Conservation (phyloP, 2,329 filamentous ascomycete species). For the Aspergillus amoenus region DNA sequence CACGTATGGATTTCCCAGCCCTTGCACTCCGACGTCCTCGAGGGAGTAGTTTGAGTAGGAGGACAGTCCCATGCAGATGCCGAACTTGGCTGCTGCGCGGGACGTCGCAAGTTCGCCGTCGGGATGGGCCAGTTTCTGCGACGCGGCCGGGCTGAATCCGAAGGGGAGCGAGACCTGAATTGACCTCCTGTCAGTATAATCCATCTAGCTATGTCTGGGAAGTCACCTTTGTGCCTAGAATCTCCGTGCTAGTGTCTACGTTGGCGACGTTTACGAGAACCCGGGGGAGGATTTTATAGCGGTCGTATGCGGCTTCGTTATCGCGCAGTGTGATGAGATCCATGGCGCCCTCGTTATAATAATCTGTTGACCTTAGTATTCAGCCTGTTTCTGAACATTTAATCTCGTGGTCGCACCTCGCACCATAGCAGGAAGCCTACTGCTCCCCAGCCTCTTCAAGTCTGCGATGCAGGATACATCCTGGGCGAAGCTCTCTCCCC, state of each 20-base stretch:
- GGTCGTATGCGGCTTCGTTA: slow-evolving; percentile 54
- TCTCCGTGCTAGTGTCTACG: slow-evolving; percentile 44
- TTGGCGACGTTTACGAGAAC: slow-evolving; percentile 47
- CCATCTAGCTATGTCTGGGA: too few species aligned
- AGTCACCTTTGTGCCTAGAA: slow-evolving; percentile 44
- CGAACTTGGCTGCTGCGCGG: slow-evolving; percentile 44
- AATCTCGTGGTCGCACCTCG: slow-evolving; percentile 33
- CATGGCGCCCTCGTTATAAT: slow-evolving; percentile 60
- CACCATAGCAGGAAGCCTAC: slow-evolving; percentile 41
- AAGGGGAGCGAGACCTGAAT: slow-evolving; percentile 48
- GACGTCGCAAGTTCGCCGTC: slow-evolving; percentile 53
- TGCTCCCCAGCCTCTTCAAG: slow-evolving; percentile 40
- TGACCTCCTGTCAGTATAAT: neutral
- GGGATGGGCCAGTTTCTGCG: slow-evolving; percentile 52
- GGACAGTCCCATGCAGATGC: slow-evolving; percentile 51
- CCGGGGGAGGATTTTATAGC: slow-evolving; percentile 51
- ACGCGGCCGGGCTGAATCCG: slow-evolving; percentile 55
- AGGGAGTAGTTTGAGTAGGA: slow-evolving; percentile 47
- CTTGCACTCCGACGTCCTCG: slow-evolving; percentile 48
- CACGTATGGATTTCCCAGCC: slow-evolving; percentile 47
- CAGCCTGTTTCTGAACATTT: too few species aligned
- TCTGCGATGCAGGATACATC: slow-evolving; percentile 38
- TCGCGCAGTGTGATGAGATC: slow-evolving; percentile 51
- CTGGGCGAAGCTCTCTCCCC: slow-evolving; percentile 29
- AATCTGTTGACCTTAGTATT: slow-evolving; percentile 38